Percentiles rank a stretch among this genome's conserved stretches.
phyloP scores from a whole-genome alignment of 768 basidiomycete genomes.

The Termitomyces sp. region DNA sequence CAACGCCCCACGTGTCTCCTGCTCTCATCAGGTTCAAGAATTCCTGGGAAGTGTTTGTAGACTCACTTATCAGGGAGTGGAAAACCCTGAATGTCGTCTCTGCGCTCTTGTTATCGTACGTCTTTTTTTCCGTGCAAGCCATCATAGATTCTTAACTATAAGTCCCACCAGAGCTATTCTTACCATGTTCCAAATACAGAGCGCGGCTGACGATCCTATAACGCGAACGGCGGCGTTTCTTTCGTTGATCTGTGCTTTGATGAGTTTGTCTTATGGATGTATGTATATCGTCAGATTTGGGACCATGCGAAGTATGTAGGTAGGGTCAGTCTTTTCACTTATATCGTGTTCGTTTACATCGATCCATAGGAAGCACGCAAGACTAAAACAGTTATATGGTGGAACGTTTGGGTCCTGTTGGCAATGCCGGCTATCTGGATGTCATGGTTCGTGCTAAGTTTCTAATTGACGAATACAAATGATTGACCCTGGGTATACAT shows the following conservation, averaged over 20 bases:
- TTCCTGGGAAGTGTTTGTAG: constrained; percentile 50
- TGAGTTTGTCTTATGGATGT: constrained; percentile 71
- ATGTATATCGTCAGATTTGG: constrained; percentile 69
- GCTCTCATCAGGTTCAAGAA: constrained; percentile 59
- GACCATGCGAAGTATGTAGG: constrained; percentile 71
- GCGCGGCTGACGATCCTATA: constrained; percentile 53
- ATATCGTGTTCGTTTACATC: neutral
- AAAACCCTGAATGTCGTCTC: constrained; percentile 74
- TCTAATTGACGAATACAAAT: neutral
- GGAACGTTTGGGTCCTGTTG: constrained; percentile 64
- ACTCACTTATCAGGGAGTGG: constrained; percentile 67
- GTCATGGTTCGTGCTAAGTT: constrained; percentile 41
- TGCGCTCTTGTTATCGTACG: constrained; percentile 48
- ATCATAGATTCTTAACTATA: neutral
- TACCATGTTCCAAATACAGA: constrained; percentile 57
- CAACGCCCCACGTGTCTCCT: constrained; percentile 50
- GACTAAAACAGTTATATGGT: constrained; percentile 22
- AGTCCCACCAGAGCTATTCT: constrained; percentile 51
- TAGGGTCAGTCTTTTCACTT: constrained; percentile 17
- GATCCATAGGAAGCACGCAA: constrained; percentile 48
- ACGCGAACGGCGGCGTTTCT: constrained; percentile 58
- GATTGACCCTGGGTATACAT: neutral
- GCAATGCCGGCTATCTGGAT: constrained; percentile 68
- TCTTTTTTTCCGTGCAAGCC: neutral
- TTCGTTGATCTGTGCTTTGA: constrained; percentile 61